phyloP scores from a whole-genome alignment of 2,329 filamentous ascomycete species.

The Nemania serpens region DNA sequence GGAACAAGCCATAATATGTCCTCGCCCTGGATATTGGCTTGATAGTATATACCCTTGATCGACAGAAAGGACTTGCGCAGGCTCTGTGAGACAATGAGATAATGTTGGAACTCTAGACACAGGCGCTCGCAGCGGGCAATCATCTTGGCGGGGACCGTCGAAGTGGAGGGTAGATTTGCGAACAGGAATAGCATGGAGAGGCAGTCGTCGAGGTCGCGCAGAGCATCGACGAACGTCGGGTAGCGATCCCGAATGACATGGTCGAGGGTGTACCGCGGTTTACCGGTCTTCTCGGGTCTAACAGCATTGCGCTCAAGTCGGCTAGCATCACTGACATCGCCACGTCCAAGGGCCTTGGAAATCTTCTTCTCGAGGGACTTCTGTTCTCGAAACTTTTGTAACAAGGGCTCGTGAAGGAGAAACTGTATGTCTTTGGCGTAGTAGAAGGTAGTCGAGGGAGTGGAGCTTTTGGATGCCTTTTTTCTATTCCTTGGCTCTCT shows the following conservation, averaged over 20 bases:
- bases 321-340: constrained; percentile 86
- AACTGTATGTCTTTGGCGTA: constrained; percentile 97
- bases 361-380: constrained; percentile 99
- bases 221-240: constrained; percentile 91
- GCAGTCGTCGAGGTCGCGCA: constrained; percentile 95
- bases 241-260: constrained; percentile 98
- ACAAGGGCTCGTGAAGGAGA: constrained; percentile 91
- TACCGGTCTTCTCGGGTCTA: constrained; percentile 87
- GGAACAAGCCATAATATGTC: constrained; percentile 97
- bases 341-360: constrained; percentile 84
- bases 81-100: constrained; percentile 88
- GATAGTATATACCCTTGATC: constrained; percentile 99
- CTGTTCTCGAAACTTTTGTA: constrained; percentile 95
- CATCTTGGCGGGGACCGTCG: constrained; percentile 90
- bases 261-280: constrained; percentile 87
- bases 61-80: constrained; percentile 95
- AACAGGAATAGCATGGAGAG: constrained; percentile 97
- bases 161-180: constrained; percentile 90
- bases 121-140: constrained; percentile 93
- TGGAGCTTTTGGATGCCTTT: constrained; percentile 91
- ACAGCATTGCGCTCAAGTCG: constrained; percentile 85
- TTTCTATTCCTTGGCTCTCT: constrained; percentile 96
- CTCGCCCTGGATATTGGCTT: constrained; percentile 95
- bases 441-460: constrained; percentile 89
- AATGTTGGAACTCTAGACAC: constrained; percentile 96